Conservation (phyloP, 2,329 filamentous ascomycete species). For the Colletotrichum lentis region DNA sequence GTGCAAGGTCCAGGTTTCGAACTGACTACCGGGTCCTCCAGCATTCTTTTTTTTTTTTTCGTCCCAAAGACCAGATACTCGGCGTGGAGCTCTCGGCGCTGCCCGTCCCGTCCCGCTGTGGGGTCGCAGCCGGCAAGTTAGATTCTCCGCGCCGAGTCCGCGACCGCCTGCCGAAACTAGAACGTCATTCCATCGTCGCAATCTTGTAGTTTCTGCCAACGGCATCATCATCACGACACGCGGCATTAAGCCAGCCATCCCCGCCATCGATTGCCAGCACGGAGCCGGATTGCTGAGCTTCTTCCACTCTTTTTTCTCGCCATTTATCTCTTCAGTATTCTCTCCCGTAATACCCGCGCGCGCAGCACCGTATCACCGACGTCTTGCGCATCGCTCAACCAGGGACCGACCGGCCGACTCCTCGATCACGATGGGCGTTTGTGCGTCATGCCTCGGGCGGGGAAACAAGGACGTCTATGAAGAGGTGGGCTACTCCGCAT, state of each 20-base stretch:
- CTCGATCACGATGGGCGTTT: constrained; percentile 62
- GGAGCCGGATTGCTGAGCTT: constrained; percentile 20
- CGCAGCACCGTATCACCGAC: background rate
- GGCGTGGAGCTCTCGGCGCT: constrained; percentile 36
- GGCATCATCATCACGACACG: constrained; percentile 33
- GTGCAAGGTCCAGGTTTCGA: constrained; percentile 38
- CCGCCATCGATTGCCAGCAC: constrained; percentile 17
- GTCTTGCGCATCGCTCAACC: constrained; percentile 5
- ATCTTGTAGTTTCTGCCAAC: constrained; percentile 40
- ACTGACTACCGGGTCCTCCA: constrained; percentile 30
- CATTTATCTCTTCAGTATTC: background rate
- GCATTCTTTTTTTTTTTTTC: constrained; percentile 29
- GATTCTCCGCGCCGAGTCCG: constrained; percentile 3
- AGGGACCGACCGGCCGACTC: constrained; percentile 5
- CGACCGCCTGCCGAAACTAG: constrained; percentile 31
- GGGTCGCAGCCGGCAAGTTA: background rate
- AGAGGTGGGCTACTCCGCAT: constrained; percentile 54
- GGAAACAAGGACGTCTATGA: constrained; percentile 61
- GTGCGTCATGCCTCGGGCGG: constrained; percentile 67
- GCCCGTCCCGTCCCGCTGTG: constrained; percentile 38
- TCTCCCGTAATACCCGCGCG: background rate
- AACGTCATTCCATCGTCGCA: constrained; percentile 35
- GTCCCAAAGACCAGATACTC: constrained; percentile 32
- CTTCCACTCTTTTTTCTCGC: constrained; percentile 29
- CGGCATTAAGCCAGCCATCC: constrained; percentile 28